Percentiles rank a stretch among this genome's conserved stretches.
Evolutionary conservation across 768 basidiomycete genomes (phyloP).

Genomic region (Serendipita sp.): DNA sequence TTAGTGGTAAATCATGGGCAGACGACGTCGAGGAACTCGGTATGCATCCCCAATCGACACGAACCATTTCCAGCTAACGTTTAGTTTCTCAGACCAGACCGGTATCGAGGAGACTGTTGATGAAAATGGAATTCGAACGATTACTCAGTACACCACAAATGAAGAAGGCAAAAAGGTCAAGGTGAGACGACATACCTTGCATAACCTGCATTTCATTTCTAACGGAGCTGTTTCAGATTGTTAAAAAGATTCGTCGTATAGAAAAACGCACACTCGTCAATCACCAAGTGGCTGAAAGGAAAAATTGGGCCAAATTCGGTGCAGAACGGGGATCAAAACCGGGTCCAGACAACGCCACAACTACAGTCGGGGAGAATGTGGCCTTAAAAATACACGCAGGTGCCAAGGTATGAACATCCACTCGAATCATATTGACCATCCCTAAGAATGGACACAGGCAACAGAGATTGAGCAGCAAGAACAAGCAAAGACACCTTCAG

Average conservation of each 20-base stretch:
- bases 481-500: slow-evolving; percentile 45
- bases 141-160: slow-evolving; percentile 65
- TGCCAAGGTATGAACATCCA: slow-evolving; percentile 37
- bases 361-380: slow-evolving; percentile 72
- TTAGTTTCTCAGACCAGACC: slow-evolving; percentile 24
- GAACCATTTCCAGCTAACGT: too few relatives aligned
- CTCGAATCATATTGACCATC: neutral
- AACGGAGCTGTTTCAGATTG: slow-evolving; percentile 39
- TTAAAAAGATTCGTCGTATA: slow-evolving; percentile 67
- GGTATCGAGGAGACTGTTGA: slow-evolving; percentile 53
- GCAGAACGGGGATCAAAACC: slow-evolving; percentile 71
- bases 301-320: slow-evolving; percentile 90
- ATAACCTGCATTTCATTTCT: neutral
- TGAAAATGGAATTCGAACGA: slow-evolving; percentile 77
- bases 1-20: neutral
- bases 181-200: slow-evolving; percentile 27
- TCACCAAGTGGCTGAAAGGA: slow-evolving; percentile 82
- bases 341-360: slow-evolving; percentile 86
- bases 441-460: slow-evolving; percentile 22
- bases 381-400: slow-evolving; percentile 41
- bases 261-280: slow-evolving; percentile 88
- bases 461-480: slow-evolving; percentile 59
- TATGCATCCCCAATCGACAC: neutral
- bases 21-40: neutral
- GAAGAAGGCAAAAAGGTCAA: slow-evolving; percentile 94